Base-by-base conservation (phyloP, 345 rosid genomes). In the Carallia pectinifolia region DNA sequence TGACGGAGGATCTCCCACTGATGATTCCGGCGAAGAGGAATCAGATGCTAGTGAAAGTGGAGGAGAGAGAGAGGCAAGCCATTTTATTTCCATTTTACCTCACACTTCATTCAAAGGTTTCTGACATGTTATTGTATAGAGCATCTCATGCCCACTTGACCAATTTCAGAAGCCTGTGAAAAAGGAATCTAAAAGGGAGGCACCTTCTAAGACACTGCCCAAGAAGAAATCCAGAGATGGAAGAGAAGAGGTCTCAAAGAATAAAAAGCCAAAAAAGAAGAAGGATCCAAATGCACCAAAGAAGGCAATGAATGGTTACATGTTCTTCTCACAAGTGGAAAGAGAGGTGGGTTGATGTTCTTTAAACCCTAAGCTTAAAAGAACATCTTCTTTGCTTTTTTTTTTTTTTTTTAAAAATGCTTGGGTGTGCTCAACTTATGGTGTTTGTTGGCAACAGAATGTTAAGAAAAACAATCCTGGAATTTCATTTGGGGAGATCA, bases 261-360 rank as follows among this genome's bases (percentile, higher is more conserved):
- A 85, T 89, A 95, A 77, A 72, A 90, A 88, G 64, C 89, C 55
- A 74, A 91, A 92, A 71, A 90, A 80, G 87, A 90, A 90, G 79
- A 95, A 92, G 77, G 98, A 92, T 85, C 98, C 96, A 5, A 95
- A 92, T 74, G 96, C 98, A 61, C 97, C 97, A 34, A 92, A 92
- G 75, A 80, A 85, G 73, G 91, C 99, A 2, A 71, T 83, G 87
- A 74, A 90, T 73, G 89, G 89, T 69, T 93, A 78, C 83, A 82
- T 86, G 79, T 85, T 69, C 83, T 93, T 85, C 80, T 81, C 90
- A n/a, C 88, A 85, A 69, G 78, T 68, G 79, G 96, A 93, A 77
- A 87, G 97, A 72, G 98, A 89, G 85, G 97, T 92, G 64, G 66
- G 87, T 71, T 27, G 44, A 18, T 15, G 17, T 6, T 13, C 38